Base-by-base conservation (phyloP, 805 yeast species). In the Saccharomycopsis guyanensis region DNA sequence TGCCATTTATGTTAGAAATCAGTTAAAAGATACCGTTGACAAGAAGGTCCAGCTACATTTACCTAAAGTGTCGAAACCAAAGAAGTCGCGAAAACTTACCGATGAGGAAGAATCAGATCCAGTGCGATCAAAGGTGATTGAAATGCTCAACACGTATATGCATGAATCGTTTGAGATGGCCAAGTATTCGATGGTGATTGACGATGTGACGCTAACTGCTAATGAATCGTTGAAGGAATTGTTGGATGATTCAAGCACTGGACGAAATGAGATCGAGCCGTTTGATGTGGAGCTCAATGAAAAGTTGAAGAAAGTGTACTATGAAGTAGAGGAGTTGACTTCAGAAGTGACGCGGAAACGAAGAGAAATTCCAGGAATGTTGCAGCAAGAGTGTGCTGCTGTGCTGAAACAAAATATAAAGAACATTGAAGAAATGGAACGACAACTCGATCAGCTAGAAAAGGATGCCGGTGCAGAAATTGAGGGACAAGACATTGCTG, bases 281-380 rank as follows among this genome's bases (percentile, higher is more conserved):
- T 83, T 82, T 60, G 91, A 86, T 57, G 62, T 72, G 34, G 78
- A 72, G 16, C 61, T 83, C 49, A 81, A 82, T 59, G 79, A 75
- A 47, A 59, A 68, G 46, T 71, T 85, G 24, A 66, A 91, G 40
- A 66, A 70, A 41, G 55, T 75, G 41, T 75, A 83, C 51, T 70
- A 70, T 41, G 68, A 72, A 33, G 80, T 84, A 48, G 94, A 86
- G 53, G 72, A 70, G 40, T 75, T 74, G 50, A 76, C 86, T 0
- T 71, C 77, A 1, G 71, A 68, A 46, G 72, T 81, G 15, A 73
- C 86, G 0, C 66, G 67, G 19, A 60, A 80, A 45, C 65, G 93
- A 42, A 67, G 76, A 42, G 68, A 68, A 16, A 65, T 73, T 10
- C 88, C 87, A 0, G 50, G 52, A 8, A 58, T 60, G 42, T 65